These are phyloP conservation scores for Kurtzmaniella fragi DNA, from an alignment of 805 yeast genomes.

Conservation along the genomic window DNA sequence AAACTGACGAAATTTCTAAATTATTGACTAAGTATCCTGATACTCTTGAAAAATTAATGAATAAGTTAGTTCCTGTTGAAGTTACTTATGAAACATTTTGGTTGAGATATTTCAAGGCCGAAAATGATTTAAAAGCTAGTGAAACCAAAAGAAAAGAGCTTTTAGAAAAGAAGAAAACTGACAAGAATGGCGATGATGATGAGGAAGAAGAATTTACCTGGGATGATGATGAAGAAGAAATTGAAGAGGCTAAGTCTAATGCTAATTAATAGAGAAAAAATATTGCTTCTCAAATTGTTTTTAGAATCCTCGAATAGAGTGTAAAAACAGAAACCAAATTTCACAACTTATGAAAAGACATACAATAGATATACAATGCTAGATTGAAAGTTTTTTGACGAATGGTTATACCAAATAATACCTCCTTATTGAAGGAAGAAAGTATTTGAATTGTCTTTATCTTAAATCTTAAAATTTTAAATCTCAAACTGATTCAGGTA, in stretches of 20 bases:
- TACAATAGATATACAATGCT: too few relatives aligned
- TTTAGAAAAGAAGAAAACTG: slow-evolving; percentile 29
- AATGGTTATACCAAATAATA: too few relatives aligned
- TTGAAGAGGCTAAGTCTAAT: slow-evolving; percentile 10
- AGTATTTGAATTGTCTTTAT: too few relatives aligned
- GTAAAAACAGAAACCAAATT: too few relatives aligned
- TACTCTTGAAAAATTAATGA: slow-evolving; percentile 51
- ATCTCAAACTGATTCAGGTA: too few relatives aligned
- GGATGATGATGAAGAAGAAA: slow-evolving; percentile 48
- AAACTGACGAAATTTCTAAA: slow-evolving; percentile 47
- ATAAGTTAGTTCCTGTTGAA: slow-evolving; percentile 60
- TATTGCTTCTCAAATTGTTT: too few relatives aligned
- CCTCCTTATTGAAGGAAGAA: too few relatives aligned
- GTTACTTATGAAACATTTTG: slow-evolving; percentile 64
- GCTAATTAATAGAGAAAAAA: too few relatives aligned
- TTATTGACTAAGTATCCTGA: slow-evolving; percentile 43
- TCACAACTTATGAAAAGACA: too few relatives aligned
- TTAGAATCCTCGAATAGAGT: too few relatives aligned
- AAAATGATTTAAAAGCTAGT: slow-evolving; percentile 48
- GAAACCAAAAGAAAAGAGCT: slow-evolving; percentile 65
- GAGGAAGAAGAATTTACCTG: slow-evolving; percentile 49
- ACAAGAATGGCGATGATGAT: slow-evolving; percentile 14
- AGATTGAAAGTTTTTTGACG: too few relatives aligned
- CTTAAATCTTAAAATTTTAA: too few relatives aligned
- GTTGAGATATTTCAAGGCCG: slow-evolving; percentile 61